phyloP scores from a whole-genome alignment of 768 basidiomycete species.

The Tubosaeta sp. region DNA sequence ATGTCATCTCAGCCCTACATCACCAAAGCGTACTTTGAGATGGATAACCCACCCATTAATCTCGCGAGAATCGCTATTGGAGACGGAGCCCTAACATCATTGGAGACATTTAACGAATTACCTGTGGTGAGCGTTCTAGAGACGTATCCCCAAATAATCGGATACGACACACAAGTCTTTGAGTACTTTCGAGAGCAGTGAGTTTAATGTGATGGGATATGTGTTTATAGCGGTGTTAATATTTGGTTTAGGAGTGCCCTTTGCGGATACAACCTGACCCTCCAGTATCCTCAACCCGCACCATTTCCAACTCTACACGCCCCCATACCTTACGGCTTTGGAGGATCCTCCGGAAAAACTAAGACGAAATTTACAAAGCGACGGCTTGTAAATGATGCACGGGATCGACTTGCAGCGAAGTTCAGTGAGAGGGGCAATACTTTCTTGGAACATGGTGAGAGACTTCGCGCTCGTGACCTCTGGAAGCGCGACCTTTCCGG shows the following conservation, averaged over 20 bases:
- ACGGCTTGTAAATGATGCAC: conserved; percentile 9
- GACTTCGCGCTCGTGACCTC: conserved; percentile 16
- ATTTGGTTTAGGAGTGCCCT: conserved; percentile 42
- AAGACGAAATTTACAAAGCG: conserved; percentile 7
- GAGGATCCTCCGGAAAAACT: conserved; percentile 1
- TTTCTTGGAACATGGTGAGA: conserved; percentile 18
- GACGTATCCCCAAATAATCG: conserved; percentile 74
- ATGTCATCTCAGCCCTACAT: conserved; percentile 58
- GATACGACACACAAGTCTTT: conserved; percentile 62
- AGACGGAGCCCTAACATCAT: conserved; percentile 55
- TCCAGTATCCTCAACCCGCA: conserved; percentile 64
- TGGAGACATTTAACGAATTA: conserved; percentile 45
- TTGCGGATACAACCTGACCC: conserved; percentile 62
- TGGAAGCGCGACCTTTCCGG: conserved; percentile 47
- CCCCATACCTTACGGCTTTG: not conserved
- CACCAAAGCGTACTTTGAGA: conserved; percentile 63
- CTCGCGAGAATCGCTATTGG: conserved; percentile 69
- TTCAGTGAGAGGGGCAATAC: conserved; percentile 14
- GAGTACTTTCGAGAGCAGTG: conserved; percentile 69
- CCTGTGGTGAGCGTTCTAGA: conserved; percentile 61
- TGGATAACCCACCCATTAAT: conserved; percentile 61
- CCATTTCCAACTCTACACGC: conserved; percentile 37
- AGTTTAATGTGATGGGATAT: conserved; percentile 21
- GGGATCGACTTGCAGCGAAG: conserved; percentile 2
- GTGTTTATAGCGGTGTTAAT: not conserved